Conservation (phyloP, 257 asterid species). For the Lavandula angustifolia region DNA sequence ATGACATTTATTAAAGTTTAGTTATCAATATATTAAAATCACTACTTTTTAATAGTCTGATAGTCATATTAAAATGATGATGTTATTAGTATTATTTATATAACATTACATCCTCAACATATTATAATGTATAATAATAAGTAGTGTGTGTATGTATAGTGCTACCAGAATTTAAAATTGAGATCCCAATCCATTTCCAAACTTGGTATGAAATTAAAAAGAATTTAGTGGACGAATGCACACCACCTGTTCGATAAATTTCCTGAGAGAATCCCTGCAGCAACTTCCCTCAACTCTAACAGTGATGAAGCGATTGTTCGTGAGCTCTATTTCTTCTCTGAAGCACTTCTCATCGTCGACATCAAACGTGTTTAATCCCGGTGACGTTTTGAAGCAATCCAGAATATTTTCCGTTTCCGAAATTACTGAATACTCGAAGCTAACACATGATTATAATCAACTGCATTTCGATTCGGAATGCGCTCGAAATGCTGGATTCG, state of each 20-base stretch:
- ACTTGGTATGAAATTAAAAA: not conserved
- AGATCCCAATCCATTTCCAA: not conserved
- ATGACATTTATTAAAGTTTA: too few relatives aligned
- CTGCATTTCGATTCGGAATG: conserved; percentile 63
- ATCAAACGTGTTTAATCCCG: conserved; percentile 42
- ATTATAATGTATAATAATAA: too few relatives aligned
- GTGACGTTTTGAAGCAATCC: conserved; percentile 55
- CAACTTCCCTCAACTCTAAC: not conserved
- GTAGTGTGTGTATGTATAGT: too few relatives aligned
- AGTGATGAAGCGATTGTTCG: conserved; percentile 31
- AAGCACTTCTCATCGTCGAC: conserved; percentile 40
- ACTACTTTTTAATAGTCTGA: too few relatives aligned
- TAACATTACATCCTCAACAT: too few relatives aligned
- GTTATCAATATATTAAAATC: too few relatives aligned
- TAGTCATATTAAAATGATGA: too few relatives aligned
- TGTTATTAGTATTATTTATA: too few relatives aligned
- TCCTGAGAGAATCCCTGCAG: conserved; percentile 20
- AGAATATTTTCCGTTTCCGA: conserved; percentile 52
- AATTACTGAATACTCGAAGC: conserved; percentile 58
- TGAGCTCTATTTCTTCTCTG: conserved; percentile 29
- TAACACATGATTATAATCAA: conserved; percentile 68
- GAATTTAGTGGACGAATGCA: conserved; percentile 1
- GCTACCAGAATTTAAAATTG: too few relatives aligned
- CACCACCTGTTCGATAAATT: conserved; percentile 32
- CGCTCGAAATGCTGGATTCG: conserved; percentile 66